Conservation (phyloP, 441 rosid species). For the Mallotus japonicus region DNA sequence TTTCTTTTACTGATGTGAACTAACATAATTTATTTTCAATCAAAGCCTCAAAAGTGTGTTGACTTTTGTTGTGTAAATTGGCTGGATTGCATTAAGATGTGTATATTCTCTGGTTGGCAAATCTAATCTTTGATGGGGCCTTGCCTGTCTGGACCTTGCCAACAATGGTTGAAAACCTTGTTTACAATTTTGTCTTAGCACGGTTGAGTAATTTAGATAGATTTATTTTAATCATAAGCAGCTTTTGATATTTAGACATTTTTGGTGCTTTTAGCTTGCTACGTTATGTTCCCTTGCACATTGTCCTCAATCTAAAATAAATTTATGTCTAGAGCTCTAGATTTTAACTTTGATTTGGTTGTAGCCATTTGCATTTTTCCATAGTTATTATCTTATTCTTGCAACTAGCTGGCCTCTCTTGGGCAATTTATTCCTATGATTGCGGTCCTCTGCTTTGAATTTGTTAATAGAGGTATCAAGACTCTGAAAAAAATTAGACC, state of each 20-base stretch:
- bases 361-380: not conserved
- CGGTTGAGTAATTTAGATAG: conserved; percentile 1
- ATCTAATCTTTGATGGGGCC: not conserved
- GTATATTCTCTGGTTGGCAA: not conserved
- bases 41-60: not conserved
- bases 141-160: not conserved
- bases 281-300: not conserved
- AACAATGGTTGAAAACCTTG: not conserved
- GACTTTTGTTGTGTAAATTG: not conserved
- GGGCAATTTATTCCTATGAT: too few relatives aligned
- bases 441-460: not conserved
- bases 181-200: not conserved
- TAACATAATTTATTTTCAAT: not conserved
- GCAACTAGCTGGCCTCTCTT: not conserved
- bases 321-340: not conserved
- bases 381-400: not conserved
- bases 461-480: not conserved
- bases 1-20: not conserved
- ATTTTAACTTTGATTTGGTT: not conserved
- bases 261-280: not conserved
- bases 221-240: not conserved
- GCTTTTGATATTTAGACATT: not conserved
- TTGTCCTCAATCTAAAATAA: not conserved
- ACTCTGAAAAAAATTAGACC: not conserved
- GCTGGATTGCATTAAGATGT: not conserved